Conservation (phyloP, 2,329 filamentous ascomycete species). For the Fusarium duplospermum region DNA sequence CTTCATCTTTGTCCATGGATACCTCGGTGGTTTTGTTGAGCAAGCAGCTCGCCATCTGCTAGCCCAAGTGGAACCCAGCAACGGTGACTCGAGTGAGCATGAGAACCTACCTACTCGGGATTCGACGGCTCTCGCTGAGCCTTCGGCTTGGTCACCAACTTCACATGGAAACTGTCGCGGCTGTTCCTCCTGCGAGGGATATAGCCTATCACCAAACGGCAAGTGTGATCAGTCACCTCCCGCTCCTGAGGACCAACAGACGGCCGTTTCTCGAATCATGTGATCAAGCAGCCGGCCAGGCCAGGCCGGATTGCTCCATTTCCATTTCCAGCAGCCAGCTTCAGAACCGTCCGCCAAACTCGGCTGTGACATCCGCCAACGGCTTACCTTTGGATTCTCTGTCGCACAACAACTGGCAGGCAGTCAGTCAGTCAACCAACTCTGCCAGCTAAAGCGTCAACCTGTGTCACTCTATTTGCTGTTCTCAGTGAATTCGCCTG, state of each 20-base stretch:
- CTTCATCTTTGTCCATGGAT: constrained; percentile 1
- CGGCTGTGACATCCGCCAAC: constrained; percentile 31
- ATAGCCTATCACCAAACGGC: constrained; percentile 8
- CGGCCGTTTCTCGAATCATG: constrained; percentile 36
- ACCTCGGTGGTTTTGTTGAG: background rate
- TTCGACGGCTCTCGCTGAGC: constrained; percentile 14
- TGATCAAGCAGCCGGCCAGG: constrained; percentile 28
- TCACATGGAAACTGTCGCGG: constrained; percentile 13
- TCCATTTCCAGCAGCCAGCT: constrained; percentile 22
- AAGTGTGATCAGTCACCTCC: constrained; percentile 36
- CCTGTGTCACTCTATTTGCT: constrained; percentile 14
- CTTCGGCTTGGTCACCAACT: constrained; percentile 8
- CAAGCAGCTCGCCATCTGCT: constrained; percentile 2
- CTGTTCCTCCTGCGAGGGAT: constrained; percentile 2
- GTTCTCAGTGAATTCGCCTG: constrained; percentile 8
- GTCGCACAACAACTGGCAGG: constrained; percentile 36
- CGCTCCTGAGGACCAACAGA: constrained; percentile 26
- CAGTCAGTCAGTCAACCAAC: constrained; percentile 4
- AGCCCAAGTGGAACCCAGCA: constrained; percentile 20
- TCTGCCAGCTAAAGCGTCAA: constrained; percentile 14
- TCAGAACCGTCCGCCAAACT: constrained; percentile 27
- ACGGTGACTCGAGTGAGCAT: constrained; percentile 24
- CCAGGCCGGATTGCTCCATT: constrained; percentile 26
- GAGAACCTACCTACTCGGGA: constrained; percentile 4
- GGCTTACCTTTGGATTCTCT: constrained; percentile 9